Percentiles rank a stretch among this genome's conserved stretches.
Evolutionary conservation across 371 early-diverging fungal species (phyloP).

Genomic region (Mucor mucedo): DNA sequence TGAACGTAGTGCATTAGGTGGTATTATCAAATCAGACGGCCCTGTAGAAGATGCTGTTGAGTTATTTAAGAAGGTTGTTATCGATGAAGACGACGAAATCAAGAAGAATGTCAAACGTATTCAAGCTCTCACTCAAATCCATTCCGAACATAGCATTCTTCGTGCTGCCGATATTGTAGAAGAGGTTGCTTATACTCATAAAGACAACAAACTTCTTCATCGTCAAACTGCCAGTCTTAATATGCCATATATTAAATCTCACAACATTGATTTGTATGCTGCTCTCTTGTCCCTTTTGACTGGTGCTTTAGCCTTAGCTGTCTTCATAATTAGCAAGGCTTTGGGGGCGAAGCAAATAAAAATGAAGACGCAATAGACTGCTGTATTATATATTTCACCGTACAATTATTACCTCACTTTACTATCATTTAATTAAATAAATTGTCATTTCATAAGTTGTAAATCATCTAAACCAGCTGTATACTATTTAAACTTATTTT

Average conservation of each 20-base stretch:
- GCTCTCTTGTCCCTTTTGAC: background rate
- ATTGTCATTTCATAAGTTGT: too few relatives aligned
- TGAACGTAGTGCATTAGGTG: conserved; percentile 9
- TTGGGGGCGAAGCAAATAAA: too few relatives aligned
- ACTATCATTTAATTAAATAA: too few relatives aligned
- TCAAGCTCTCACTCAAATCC: conserved; percentile 27
- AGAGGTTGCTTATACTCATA: conserved; percentile 29
- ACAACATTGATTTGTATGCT: conserved; percentile 20
- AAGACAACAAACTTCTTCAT: conserved; percentile 24
- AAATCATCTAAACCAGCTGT: too few relatives aligned
- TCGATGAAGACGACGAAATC: conserved; percentile 13
- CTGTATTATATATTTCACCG: too few relatives aligned
- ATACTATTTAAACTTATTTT: too few relatives aligned
- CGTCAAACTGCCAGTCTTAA: conserved; percentile 5
- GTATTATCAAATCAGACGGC: background rate
- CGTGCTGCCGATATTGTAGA: conserved; percentile 37
- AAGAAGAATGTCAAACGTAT: conserved; percentile 12
- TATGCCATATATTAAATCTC: conserved; percentile 9
- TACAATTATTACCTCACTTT: too few relatives aligned
- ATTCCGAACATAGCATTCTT: conserved; percentile 13
- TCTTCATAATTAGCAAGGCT: too few relatives aligned
- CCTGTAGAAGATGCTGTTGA: conserved; percentile 8
- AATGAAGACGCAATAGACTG: too few relatives aligned
- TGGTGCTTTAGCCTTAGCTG: too few relatives aligned
- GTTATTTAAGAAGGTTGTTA: background rate